Conservation (phyloP, 805 yeast genomes). For the Geotrichum ghanense region DNA sequence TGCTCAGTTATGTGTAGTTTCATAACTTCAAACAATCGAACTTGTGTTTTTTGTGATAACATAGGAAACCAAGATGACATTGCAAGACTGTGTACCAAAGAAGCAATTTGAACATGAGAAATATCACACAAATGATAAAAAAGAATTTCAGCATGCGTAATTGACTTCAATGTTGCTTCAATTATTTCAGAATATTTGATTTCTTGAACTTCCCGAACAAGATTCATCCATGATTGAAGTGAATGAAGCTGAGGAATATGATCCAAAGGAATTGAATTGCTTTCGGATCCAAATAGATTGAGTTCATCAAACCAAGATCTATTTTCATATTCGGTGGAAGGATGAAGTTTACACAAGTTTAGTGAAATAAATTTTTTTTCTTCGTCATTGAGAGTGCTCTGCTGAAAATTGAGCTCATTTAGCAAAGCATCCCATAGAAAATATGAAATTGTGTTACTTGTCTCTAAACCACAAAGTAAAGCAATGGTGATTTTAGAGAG, state of each 20-base stretch:
- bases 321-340: not conserved
- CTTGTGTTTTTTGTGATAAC: not conserved
- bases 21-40: not conserved
- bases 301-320: not conserved
- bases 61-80: not conserved
- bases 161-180: not conserved
- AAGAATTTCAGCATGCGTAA: not conserved
- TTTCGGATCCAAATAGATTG: not conserved
- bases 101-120: not conserved
- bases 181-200: not conserved
- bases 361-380: not conserved
- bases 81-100: not conserved
- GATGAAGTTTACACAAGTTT: not conserved
- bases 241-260: too few relatives aligned
- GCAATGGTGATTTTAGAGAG: not conserved
- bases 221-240: not conserved
- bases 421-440: not conserved
- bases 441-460: not conserved
- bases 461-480: not conserved
- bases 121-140: not conserved
- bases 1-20: not conserved
- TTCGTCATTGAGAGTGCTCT: not conserved
- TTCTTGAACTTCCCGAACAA: not conserved
- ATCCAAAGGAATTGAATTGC: not conserved
- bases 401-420: not conserved